These are phyloP conservation scores for Saussurea involucrata DNA, from an alignment of 129 eudicot species.

Conservation along the genomic window DNA sequence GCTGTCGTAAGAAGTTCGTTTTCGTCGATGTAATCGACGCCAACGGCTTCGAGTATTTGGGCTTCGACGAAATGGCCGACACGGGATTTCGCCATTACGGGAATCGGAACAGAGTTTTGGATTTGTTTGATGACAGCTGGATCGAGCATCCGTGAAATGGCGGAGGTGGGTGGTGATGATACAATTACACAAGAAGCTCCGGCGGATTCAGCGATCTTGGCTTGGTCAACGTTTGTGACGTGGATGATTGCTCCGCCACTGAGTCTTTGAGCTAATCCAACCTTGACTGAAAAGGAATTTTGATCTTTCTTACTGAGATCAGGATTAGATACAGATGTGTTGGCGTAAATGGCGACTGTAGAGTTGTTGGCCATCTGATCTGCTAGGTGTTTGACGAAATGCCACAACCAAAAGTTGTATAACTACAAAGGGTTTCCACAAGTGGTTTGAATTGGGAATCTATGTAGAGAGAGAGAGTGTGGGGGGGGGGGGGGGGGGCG, in stretches of 20 bases:
- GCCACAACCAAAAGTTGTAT: slow-evolving; percentile 6
- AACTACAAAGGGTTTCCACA: not conserved
- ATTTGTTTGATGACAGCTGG: slow-evolving; percentile 55
- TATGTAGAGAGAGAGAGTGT: not conserved
- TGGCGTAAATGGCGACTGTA: slow-evolving; percentile 56
- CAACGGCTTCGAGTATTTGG: slow-evolving; percentile 60
- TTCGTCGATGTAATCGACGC: slow-evolving; percentile 72
- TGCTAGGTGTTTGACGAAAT: slow-evolving; percentile 34
- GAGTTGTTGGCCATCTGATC: slow-evolving; percentile 44
- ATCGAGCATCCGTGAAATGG: slow-evolving; percentile 62
- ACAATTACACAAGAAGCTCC: slow-evolving; percentile 65
- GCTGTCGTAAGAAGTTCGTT: slow-evolving; percentile 52
- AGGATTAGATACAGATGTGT: slow-evolving; percentile 43
- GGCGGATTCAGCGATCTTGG: slow-evolving; percentile 72
- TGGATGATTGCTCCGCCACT: slow-evolving; percentile 67
- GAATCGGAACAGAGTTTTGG: slow-evolving; percentile 46
- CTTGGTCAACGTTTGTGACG: slow-evolving; percentile 48
- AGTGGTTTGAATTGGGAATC: not conserved
- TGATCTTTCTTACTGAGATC: slow-evolving; percentile 32
- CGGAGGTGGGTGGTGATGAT: slow-evolving; percentile 6
- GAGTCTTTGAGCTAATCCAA: slow-evolving; percentile 53
- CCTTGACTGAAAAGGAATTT: slow-evolving; percentile 54
- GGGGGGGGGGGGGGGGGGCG: too few species aligned
- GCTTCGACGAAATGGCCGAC: slow-evolving; percentile 79
- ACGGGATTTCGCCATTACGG: slow-evolving; percentile 56